Conservation (phyloP, 2,329 filamentous ascomycete species). For the Ceratocystiopsis sp. region DNA sequence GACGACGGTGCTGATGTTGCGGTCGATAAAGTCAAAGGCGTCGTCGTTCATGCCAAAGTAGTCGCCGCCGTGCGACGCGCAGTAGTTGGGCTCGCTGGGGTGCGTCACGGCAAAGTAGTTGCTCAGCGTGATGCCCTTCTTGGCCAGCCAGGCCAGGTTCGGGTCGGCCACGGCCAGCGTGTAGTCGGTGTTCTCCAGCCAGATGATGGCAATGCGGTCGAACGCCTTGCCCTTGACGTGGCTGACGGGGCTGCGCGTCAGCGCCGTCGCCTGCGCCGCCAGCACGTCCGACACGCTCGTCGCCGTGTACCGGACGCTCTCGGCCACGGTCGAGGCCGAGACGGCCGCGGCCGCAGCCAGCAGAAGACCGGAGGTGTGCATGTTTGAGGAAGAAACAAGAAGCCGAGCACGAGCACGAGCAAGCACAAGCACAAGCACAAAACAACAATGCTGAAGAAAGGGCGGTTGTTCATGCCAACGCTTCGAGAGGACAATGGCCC, state of each 20-base stretch:
- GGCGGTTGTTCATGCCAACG: no score
- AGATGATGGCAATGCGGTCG: conserved; percentile 55
- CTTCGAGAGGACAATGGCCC: no score
- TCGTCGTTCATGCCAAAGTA: conserved; percentile 60
- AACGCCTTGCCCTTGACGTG: conserved; percentile 55
- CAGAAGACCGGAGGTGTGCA: conserved; percentile 5
- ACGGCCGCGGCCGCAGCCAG: conserved; percentile 7
- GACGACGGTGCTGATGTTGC: conserved; percentile 48
- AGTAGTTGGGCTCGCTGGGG: conserved; percentile 62
- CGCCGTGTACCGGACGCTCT: conserved; percentile 25
- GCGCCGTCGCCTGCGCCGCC: conserved; percentile 40
- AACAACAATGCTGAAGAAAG: neutral
- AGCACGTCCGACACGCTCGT: conserved; percentile 33
- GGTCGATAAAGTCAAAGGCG: conserved; percentile 37
- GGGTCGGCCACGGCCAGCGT: conserved; percentile 45
- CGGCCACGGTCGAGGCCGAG: neutral
- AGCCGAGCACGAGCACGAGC: neutral
- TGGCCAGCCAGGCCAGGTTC: conserved; percentile 39
- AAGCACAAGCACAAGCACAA: neutral
- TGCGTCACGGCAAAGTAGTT: conserved; percentile 49
- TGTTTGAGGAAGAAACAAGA: neutral
- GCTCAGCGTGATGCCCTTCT: conserved; percentile 43
- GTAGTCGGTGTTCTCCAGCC: conserved; percentile 63
- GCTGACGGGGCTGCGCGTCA: conserved; percentile 41
- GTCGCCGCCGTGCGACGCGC: conserved; percentile 49